Percentiles rank a stretch among this genome's conserved stretches.
Conservation (phyloP, 2,329 filamentous ascomycete species). For the Aciculosporium take region DNA sequence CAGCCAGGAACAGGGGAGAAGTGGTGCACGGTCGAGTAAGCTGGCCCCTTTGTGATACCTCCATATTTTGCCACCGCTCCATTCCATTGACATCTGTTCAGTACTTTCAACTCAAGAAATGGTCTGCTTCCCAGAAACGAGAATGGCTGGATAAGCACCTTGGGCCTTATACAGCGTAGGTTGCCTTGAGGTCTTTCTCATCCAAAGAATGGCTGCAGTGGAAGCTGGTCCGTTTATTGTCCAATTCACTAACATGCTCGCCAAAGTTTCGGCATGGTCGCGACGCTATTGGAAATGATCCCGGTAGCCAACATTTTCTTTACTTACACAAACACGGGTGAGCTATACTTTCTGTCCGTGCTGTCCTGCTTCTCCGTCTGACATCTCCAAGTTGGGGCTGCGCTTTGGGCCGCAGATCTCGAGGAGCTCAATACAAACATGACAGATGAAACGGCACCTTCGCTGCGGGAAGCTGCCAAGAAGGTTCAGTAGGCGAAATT, state of each 20-base stretch:
- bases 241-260: conserved; percentile 6
- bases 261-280: conserved; percentile 55
- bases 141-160: conserved; percentile 57
- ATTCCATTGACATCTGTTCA: conserved; percentile 21
- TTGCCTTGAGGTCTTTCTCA: conserved; percentile 8
- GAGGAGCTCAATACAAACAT: conserved; percentile 42
- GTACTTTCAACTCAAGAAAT: conserved; percentile 87
- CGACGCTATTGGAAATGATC: conserved; percentile 71
- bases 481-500: conserved; percentile 20
- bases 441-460: conserved; percentile 35
- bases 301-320: conserved; percentile 74
- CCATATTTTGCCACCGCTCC: neutral
- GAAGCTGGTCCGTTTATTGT: neutral
- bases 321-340: conserved; percentile 73
- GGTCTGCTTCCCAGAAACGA: conserved; percentile 49
- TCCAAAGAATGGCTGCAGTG: neutral
- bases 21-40: conserved; percentile 40
- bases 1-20: conserved; percentile 33
- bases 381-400: conserved; percentile 54
- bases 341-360: conserved; percentile 6
- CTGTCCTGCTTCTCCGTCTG: neutral
- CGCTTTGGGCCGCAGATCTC: conserved; percentile 85
- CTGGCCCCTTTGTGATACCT: conserved; percentile 2
- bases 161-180: conserved; percentile 70
- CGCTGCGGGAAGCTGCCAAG: conserved; percentile 33